Conservation (phyloP, 108 stramenopile species). For the Nitzschia sp. region DNA sequence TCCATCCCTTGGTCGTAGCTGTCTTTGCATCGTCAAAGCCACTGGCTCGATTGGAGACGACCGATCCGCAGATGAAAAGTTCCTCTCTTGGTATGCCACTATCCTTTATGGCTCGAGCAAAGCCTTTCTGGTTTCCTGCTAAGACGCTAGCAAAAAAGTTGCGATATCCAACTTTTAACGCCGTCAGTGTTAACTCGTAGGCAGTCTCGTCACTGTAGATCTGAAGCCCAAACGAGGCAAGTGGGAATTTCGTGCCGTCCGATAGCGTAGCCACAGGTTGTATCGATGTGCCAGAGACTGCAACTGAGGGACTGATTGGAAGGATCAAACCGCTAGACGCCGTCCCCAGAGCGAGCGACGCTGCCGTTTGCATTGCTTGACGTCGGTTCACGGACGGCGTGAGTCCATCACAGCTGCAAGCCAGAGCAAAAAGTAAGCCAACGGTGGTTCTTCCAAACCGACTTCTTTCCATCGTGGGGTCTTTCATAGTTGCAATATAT, state of each 20-base stretch:
- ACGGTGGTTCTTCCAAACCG: too few relatives aligned
- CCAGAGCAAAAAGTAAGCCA: too few relatives aligned
- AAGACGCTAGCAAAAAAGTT: slow-evolving; percentile 81
- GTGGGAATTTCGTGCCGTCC: slow-evolving; percentile 55
- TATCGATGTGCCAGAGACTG: slow-evolving; percentile 13
- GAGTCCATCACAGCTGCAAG: background rate
- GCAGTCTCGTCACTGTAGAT: slow-evolving; percentile 76
- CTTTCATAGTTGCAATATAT: too few relatives aligned
- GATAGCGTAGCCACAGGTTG: slow-evolving; percentile 33
- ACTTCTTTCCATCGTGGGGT: too few relatives aligned
- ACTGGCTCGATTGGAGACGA: slow-evolving; percentile 67
- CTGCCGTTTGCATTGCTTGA: slow-evolving; percentile 24
- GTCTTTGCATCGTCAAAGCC: slow-evolving; percentile 59
- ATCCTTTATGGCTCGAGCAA: slow-evolving; percentile 68
- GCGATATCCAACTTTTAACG: slow-evolving; percentile 72
- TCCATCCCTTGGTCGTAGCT: slow-evolving; percentile 69
- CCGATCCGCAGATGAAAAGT: slow-evolving; percentile 74
- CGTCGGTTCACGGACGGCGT: slow-evolving; percentile 20
- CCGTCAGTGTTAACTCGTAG: slow-evolving; percentile 68
- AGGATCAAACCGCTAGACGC: slow-evolving; percentile 2
- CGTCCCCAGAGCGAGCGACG: slow-evolving; percentile 8
- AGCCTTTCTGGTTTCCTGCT: slow-evolving; percentile 78
- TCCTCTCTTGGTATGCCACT: slow-evolving; percentile 67
- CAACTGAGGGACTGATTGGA: slow-evolving; percentile 3
- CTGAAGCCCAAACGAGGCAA: slow-evolving; percentile 74